phyloP scores from a whole-genome alignment of 345 rosid species.

The Syzygium aromaticum region DNA sequence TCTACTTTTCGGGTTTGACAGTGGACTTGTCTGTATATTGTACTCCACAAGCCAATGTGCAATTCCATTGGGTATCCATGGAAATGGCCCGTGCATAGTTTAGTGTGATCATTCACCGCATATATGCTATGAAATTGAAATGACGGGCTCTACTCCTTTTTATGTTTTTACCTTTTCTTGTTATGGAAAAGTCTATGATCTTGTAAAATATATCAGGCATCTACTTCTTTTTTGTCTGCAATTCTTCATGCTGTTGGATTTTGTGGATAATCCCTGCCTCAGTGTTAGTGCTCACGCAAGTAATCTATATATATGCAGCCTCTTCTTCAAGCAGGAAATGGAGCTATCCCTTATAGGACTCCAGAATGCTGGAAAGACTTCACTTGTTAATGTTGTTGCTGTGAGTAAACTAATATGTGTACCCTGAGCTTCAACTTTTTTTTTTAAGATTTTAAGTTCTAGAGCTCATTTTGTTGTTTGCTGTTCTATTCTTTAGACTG shows the following conservation, averaged over 20 bases:
- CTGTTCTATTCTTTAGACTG: constrained; percentile 43
- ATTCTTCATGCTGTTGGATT: background rate
- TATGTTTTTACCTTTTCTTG: background rate
- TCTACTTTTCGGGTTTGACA: background rate
- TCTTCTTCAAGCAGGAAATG: constrained; percentile 85
- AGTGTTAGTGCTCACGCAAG: background rate
- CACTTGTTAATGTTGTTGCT: constrained; percentile 74
- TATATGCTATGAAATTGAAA: background rate
- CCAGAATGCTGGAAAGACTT: constrained; percentile 85
- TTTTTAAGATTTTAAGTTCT: constrained; percentile 1
- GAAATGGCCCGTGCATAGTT: background rate
- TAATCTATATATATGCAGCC: constrained; percentile 32
- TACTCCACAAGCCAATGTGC: background rate
- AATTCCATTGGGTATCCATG: background rate
- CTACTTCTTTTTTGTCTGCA: background rate
- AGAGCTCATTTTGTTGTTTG: constrained; percentile 3
- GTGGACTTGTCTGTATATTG: background rate
- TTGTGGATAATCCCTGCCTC: background rate
- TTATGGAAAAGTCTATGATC: background rate
- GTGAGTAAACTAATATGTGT: constrained; percentile 28
- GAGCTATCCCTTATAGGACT: constrained; percentile 84
- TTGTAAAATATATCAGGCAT: background rate
- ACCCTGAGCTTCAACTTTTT: background rate
- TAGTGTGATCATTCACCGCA: background rate
- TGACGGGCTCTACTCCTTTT: background rate